Evolutionary conservation across 495 filamentous ascomycete genomes (phyloP).

Genomic region (Sporormia fimetaria): DNA sequence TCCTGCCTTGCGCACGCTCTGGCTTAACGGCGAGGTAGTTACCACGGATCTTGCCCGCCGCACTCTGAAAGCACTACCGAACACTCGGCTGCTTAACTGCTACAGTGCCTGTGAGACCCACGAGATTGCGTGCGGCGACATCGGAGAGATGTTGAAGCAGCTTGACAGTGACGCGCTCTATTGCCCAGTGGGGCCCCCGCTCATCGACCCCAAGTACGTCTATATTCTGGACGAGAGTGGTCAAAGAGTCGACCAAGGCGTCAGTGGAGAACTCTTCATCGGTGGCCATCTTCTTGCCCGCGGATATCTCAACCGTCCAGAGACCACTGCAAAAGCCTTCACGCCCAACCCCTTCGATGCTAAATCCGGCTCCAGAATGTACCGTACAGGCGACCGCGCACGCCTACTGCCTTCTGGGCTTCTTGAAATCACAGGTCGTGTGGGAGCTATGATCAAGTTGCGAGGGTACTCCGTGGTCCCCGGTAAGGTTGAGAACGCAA

Average conservation of each 20-base stretch:
- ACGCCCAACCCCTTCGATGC: conserved; percentile 21
- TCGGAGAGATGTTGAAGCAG: conserved; percentile 50
- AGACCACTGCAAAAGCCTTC: conserved; percentile 30
- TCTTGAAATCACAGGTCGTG: conserved; percentile 31
- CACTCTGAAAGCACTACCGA: conserved; percentile 48
- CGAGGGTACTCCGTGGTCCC: conserved; percentile 32
- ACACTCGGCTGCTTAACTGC: conserved; percentile 54
- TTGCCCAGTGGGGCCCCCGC: conserved; percentile 51
- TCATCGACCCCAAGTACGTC: conserved; percentile 43
- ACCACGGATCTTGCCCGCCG: conserved; percentile 54
- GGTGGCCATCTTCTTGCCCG: conserved; percentile 28
- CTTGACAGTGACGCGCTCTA: conserved; percentile 40
- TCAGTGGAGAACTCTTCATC: conserved; percentile 29
- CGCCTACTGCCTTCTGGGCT: conserved; percentile 30
- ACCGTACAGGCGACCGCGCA: conserved; percentile 29
- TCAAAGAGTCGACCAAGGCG: conserved; percentile 36
- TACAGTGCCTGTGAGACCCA: conserved; percentile 65
- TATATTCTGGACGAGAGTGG: conserved; percentile 51
- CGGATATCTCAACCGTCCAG: conserved; percentile 30
- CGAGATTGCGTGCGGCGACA: conserved; percentile 60
- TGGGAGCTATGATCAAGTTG: conserved; percentile 32
- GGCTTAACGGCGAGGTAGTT: conserved; percentile 63
- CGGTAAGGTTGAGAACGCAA: conserved; percentile 45
- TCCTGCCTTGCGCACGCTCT: conserved; percentile 48
- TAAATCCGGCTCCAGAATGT: conserved; percentile 28